Base-by-base conservation (phyloP, 768 basidiomycete species). In the Hericium alpestre region DNA sequence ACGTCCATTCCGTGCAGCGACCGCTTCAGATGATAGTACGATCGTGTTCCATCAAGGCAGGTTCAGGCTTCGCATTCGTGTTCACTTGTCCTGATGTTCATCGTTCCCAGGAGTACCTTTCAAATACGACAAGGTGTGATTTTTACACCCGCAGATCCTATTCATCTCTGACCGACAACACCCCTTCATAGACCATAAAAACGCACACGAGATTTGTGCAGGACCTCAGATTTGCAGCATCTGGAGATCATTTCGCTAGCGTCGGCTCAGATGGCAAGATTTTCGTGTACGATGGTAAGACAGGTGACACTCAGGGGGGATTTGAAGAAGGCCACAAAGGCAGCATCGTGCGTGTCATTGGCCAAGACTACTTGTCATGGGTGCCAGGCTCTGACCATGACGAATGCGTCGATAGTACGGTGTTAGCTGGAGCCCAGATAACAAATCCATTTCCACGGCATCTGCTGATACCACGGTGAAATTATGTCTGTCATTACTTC, bases 141-240 rank as follows among this genome's bases (percentile, higher is more conserved):
- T 12, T 41, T 16, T 18, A 32, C 4, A 54, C 20, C 2, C 32
- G 55, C 12, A 18, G 53, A 18, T 38, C 8, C 46, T 12, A 41
- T 43, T 38, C 11, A 15, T 39, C 22, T 38, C 49, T 48, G 12
- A 41, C 43, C 47, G 22, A 32, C 27, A 4, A 27, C 15, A 4
- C 37, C 12, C 50, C 18, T 43, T 4, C 54, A 10, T 51, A 91
- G 87, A 81, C 84, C 11, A 87, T 96, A 72, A 85, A 82, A 69
- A 87, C 86, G 2, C 95, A 98, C 68, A 87, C 84, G 13, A 90
- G 87, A 68, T 96, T 94, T 65, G 89, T 97, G 15, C 91, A 95
- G 70, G 92, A 95, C 58, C 81, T 97, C 38, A 80, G 82, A 55
- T 97, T 84, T 66, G 77, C 92, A 0, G 83, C 84, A 0, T 85